These are phyloP conservation scores for Nosema muscidifuracis DNA, from an alignment of 371 early-diverging fungal genomes.

Conservation along the genomic window DNA sequence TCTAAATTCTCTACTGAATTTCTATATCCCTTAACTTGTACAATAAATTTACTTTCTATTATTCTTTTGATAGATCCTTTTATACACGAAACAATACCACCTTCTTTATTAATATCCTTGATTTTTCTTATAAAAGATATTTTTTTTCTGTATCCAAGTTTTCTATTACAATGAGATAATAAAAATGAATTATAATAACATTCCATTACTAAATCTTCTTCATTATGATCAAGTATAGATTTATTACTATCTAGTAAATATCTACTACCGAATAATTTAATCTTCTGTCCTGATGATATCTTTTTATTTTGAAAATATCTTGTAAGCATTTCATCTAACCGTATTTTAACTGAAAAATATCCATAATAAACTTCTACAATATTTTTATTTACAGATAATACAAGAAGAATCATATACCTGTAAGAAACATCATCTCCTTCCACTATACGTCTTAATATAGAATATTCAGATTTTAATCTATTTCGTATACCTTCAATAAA, in stretches of 20 bases:
- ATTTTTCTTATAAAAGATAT: conserved; percentile 40
- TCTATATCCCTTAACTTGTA: conserved; percentile 40
- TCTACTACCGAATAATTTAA: conserved; percentile 55
- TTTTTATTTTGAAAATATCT: conserved; percentile 28
- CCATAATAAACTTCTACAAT: conserved; percentile 56
- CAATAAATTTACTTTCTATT: conserved; percentile 45
- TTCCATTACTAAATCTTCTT: not conserved
- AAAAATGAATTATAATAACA: conserved; percentile 31
- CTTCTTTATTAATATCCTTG: conserved; percentile 24
- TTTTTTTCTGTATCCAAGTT: conserved; percentile 52
- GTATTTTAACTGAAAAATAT: conserved; percentile 31
- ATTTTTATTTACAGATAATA: conserved; percentile 40
- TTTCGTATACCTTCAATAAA: conserved; percentile 36
- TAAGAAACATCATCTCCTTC: conserved; percentile 58
- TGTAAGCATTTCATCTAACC: conserved; percentile 23
- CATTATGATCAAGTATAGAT: conserved; percentile 26
- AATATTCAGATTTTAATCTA: conserved; percentile 45
- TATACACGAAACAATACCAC: conserved; percentile 47
- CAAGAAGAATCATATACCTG: conserved; percentile 60
- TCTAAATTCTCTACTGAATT: conserved; percentile 49
- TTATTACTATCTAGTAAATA: conserved; percentile 16
- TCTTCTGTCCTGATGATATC: conserved; percentile 20
- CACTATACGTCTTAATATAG: conserved; percentile 55
- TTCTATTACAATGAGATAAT: not conserved
- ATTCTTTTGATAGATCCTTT: conserved; percentile 37